phyloP scores from a whole-genome alignment of 2,329 filamentous ascomycete species.

The Alternaria burnsii region DNA sequence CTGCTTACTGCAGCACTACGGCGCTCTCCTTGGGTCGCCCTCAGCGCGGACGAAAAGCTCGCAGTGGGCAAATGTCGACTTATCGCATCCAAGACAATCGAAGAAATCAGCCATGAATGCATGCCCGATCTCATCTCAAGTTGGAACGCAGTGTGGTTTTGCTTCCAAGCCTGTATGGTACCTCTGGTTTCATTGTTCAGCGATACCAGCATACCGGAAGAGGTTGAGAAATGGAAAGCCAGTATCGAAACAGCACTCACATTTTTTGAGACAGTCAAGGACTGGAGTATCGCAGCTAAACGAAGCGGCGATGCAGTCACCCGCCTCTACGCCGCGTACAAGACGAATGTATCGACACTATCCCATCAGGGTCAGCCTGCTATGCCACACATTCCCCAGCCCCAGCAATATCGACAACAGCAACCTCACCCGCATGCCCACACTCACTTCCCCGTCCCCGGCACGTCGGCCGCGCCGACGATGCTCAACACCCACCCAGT shows the following conservation, averaged over 20 bases:
- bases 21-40: conserved; percentile 60
- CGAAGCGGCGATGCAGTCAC: conserved; percentile 54
- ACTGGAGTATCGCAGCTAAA: conserved; percentile 57
- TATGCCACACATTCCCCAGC: conserved; percentile 20
- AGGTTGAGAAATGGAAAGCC: conserved; percentile 52
- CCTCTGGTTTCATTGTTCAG: conserved; percentile 78
- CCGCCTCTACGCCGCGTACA: conserved; percentile 54
- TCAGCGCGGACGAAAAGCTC: conserved; percentile 69
- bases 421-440: conserved; percentile 17
- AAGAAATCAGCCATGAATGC: conserved; percentile 75
- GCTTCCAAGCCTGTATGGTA: conserved; percentile 82
- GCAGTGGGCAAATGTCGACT: conserved; percentile 74
- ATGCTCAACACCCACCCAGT: conserved; percentile 26
- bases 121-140: conserved; percentile 77
- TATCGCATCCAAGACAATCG: conserved; percentile 74
- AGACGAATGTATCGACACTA: conserved; percentile 35
- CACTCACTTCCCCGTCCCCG: conserved; percentile 23
- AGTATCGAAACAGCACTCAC: conserved; percentile 54
- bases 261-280: conserved; percentile 55
- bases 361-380: conserved; percentile 19
- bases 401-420: conserved; percentile 20
- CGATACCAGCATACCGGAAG: conserved; percentile 59
- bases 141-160: conserved; percentile 84
- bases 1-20: conserved; percentile 70
- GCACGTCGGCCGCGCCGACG: conserved; percentile 17